Evolutionary conservation across 352 stramenopile genomes (phyloP).

Genomic region (Phytophthora syringae): DNA sequence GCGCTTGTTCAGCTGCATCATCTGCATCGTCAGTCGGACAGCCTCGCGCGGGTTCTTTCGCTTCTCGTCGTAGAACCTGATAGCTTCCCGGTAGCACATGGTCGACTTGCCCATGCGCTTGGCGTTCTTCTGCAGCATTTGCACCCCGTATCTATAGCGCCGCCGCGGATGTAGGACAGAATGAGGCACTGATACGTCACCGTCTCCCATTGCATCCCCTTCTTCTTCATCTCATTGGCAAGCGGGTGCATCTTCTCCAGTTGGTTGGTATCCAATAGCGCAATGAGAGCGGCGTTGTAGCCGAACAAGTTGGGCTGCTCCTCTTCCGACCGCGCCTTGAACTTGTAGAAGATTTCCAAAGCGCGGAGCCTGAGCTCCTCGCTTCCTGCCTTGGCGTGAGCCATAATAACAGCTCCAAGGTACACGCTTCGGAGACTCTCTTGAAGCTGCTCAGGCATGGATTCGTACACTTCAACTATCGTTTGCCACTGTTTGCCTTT

Average conservation of each 20-base stretch:
- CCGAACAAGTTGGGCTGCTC: slow-evolving; percentile 71
- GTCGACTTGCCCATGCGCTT: slow-evolving; percentile 80
- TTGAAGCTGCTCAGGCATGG: slow-evolving; percentile 53
- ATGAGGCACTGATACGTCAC: slow-evolving; percentile 74
- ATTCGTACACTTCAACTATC: slow-evolving; percentile 67
- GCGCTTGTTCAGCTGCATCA: slow-evolving; percentile 85
- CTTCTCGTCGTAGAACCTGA: slow-evolving; percentile 67
- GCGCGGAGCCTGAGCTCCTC: slow-evolving; percentile 36
- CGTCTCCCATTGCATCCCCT: slow-evolving; percentile 68
- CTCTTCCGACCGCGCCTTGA: slow-evolving; percentile 38
- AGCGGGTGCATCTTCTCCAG: slow-evolving; percentile 64
- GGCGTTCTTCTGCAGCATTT: slow-evolving; percentile 69
- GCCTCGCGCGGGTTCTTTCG: slow-evolving; percentile 69
- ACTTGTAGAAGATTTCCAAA: slow-evolving; percentile 66
- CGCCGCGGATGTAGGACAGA: slow-evolving; percentile 65
- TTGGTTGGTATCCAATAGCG: slow-evolving; percentile 59
- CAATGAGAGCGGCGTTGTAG: slow-evolving; percentile 72
- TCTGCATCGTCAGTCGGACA: slow-evolving; percentile 82
- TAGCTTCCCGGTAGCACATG: slow-evolving; percentile 76
- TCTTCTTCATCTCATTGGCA: slow-evolving; percentile 65
- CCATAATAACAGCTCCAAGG: slow-evolving; percentile 79
- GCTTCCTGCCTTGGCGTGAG: slow-evolving; percentile 63
- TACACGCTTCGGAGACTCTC: slow-evolving; percentile 55
- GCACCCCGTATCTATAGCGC: slow-evolving; percentile 63
- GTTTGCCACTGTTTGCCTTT: slow-evolving; percentile 77